Evolutionary conservation across 169 alveolate species (phyloP).

Genomic region (Plasmodium gallinaceum): DNA sequence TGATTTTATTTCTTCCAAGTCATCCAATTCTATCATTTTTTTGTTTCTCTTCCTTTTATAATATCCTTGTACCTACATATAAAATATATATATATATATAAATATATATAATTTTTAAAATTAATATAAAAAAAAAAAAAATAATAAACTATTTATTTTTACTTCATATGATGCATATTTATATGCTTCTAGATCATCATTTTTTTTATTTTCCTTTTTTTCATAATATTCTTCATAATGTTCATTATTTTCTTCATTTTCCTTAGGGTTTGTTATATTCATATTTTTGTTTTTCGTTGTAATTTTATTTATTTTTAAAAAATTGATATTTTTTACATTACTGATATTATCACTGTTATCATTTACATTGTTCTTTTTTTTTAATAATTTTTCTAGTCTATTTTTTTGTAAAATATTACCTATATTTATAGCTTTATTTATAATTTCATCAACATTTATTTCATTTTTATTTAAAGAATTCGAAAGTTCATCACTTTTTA

Average conservation of each 20-base stretch:
- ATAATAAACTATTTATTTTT: background rate
- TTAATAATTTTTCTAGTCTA: slow-evolving; percentile 13
- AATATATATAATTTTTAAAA: background rate
- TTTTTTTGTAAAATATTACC: slow-evolving; percentile 38
- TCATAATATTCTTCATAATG: background rate
- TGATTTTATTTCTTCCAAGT: slow-evolving; percentile 13
- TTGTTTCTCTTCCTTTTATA: slow-evolving; percentile 55
- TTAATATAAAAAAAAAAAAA: background rate
- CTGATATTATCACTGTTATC: background rate
- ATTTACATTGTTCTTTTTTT: slow-evolving; percentile 3
- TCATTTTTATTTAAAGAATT: background rate
- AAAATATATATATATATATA: slow-evolving; percentile 1
- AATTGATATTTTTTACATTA: too few species aligned
- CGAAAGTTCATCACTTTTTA: too few species aligned
- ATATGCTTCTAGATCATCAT: slow-evolving; percentile 40
- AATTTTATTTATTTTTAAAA: slow-evolving; percentile 9
- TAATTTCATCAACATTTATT: slow-evolving; percentile 34
- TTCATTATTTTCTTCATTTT: background rate
- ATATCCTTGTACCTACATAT: slow-evolving; percentile 57
- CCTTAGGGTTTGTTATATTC: background rate
- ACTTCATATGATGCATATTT: slow-evolving; percentile 73
- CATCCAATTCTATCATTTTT: slow-evolving; percentile 34
- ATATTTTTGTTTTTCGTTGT: background rate
- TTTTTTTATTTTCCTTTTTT: background rate
- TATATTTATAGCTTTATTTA: slow-evolving; percentile 56